phyloP scores from a whole-genome alignment of 2,329 filamentous ascomycete genomes.

The Diplodia sapinea region DNA sequence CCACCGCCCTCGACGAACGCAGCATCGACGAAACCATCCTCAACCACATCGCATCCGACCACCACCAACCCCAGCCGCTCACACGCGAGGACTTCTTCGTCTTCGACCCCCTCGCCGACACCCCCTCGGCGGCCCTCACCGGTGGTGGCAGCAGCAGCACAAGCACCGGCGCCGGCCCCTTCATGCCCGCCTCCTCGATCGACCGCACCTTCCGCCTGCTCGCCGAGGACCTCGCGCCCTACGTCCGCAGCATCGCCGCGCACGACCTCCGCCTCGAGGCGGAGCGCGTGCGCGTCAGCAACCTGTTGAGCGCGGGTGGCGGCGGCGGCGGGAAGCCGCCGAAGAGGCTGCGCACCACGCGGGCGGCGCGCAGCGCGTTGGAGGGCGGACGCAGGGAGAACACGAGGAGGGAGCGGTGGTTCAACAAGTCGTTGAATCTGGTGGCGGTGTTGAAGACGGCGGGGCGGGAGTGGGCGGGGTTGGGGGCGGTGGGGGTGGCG shows the following conservation, averaged over 20 bases:
- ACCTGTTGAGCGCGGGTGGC: slow-evolving; percentile 63
- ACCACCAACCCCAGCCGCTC: slow-evolving; percentile 37
- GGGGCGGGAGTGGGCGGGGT: slow-evolving; percentile 49
- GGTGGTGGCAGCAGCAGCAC: slow-evolving; percentile 42
- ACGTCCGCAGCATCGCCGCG: slow-evolving; percentile 81
- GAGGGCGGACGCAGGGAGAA: slow-evolving; percentile 73
- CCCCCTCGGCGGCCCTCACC: slow-evolving; percentile 41
- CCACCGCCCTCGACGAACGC: background rate
- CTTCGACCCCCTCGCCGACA: slow-evolving; percentile 59
- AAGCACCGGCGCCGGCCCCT: too few species aligned
- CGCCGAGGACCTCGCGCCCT: slow-evolving; percentile 81
- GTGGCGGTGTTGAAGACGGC: slow-evolving; percentile 68
- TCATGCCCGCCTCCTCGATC: slow-evolving; percentile 72
- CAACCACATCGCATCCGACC: slow-evolving; percentile 34
- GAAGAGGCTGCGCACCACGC: slow-evolving; percentile 72
- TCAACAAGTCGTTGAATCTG: slow-evolving; percentile 66
- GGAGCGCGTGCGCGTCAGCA: slow-evolving; percentile 68
- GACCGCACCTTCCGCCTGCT: slow-evolving; percentile 73
- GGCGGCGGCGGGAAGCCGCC: slow-evolving; percentile 49
- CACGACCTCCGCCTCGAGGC: slow-evolving; percentile 75
- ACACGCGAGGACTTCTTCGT: slow-evolving; percentile 52
- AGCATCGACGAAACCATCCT: slow-evolving; percentile 42
- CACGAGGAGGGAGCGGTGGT: slow-evolving; percentile 75
- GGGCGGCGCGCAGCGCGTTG: slow-evolving; percentile 75
- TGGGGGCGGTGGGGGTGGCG: slow-evolving; percentile 33